Evolutionary conservation across 495 filamentous ascomycete species (phyloP).

Genomic region (Hypoxylon crocopeplum): DNA sequence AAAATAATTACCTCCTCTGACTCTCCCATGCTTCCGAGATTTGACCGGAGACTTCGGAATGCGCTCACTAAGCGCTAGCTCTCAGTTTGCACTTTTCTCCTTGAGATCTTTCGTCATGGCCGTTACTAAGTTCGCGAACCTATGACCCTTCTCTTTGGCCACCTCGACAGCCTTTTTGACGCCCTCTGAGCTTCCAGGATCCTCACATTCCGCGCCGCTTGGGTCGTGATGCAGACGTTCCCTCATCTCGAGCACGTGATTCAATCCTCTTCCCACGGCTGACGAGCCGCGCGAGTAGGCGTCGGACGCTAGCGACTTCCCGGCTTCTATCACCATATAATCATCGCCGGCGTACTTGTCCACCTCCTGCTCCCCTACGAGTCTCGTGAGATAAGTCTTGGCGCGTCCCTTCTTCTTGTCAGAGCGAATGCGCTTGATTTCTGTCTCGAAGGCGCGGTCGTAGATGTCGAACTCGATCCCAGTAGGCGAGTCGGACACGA

Average conservation of each 20-base stretch:
- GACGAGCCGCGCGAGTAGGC: constrained; percentile 12
- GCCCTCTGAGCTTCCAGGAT: constrained; percentile 7
- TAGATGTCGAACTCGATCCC: constrained; percentile 85
- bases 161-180: constrained; percentile 16
- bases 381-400: constrained; percentile 38
- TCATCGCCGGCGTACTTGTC: constrained; percentile 39
- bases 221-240: constrained; percentile 4
- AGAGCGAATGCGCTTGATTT: constrained; percentile 73
- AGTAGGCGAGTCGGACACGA: constrained; percentile 82
- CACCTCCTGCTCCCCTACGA: constrained; percentile 37
- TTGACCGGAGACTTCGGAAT: constrained; percentile 7
- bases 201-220: not conserved
- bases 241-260: constrained; percentile 11
- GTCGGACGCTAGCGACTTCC: constrained; percentile 21
- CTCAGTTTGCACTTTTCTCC: constrained; percentile 15
- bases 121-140: constrained; percentile 33
- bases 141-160: constrained; percentile 31
- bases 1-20: not conserved
- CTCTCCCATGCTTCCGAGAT: not conserved
- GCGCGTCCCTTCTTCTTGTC: constrained; percentile 34
- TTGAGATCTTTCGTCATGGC: constrained; percentile 33
- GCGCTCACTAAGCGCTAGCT: constrained; percentile 23
- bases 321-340: constrained; percentile 38
- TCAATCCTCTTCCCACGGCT: constrained; percentile 8
- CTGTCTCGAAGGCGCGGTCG: constrained; percentile 81